A percentile compares a stretch with the other conserved stretches of the same genome.
Evolutionary conservation across 2,329 filamentous ascomycete species (phyloP).

Genomic region (Fusarium albosuccineum): DNA sequence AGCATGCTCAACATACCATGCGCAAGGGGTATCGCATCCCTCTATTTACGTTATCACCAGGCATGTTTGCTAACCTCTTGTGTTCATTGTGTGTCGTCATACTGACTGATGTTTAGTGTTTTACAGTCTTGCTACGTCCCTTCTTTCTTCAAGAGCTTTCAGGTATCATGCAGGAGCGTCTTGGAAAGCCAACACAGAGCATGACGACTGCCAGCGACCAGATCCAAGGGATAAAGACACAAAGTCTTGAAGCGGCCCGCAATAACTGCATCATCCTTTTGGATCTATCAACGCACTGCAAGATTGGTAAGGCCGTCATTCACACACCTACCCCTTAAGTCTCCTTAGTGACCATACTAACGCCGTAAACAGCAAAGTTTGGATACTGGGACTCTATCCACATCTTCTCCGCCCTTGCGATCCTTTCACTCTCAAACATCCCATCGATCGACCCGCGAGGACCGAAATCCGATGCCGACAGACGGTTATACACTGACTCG

Average conservation of each 20-base stretch:
- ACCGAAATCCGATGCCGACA: conserved; percentile 4
- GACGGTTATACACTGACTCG: conserved; percentile 9
- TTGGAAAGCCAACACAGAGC: conserved; percentile 1
- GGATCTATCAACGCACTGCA: conserved; percentile 7
- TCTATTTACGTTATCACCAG: conserved; percentile 22
- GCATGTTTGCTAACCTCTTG: not conserved
- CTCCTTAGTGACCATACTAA: not conserved
- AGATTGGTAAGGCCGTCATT: conserved; percentile 13
- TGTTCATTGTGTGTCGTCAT: not conserved
- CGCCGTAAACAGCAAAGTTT: not conserved
- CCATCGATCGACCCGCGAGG: not conserved
- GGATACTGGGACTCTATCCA: conserved; percentile 25
- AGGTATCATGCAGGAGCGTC: conserved; percentile 5
- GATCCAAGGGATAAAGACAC: conserved; percentile 10
- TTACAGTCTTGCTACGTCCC: conserved; percentile 10
- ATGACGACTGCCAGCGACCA: conserved; percentile 2
- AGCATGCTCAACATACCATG: conserved; percentile 12
- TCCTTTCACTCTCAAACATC: conserved; percentile 19
- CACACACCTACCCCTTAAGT: too few relatives aligned
- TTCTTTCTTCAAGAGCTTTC: conserved; percentile 23
- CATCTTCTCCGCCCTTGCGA: conserved; percentile 17
- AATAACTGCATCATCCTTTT: conserved; percentile 16
- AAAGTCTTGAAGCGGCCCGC: conserved; percentile 14
- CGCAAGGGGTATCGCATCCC: conserved; percentile 17
- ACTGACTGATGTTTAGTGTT: conserved; percentile 1